Evolutionary conservation across 2,329 filamentous ascomycete genomes (phyloP).

Genomic region (Penicillium sp.): DNA sequence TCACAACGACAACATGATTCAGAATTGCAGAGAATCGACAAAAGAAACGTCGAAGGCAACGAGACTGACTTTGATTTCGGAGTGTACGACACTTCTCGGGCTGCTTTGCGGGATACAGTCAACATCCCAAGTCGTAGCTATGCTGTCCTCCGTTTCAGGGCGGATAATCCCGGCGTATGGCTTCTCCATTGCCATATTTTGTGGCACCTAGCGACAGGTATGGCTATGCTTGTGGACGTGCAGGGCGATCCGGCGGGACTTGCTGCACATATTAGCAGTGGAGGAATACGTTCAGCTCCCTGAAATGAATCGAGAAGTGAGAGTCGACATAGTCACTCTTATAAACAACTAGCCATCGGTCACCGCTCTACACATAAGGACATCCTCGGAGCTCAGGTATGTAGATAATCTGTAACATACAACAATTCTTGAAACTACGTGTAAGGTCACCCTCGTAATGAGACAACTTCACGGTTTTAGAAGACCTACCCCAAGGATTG

Average conservation of each 20-base stretch:
- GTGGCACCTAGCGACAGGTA: slow-evolving; percentile 51
- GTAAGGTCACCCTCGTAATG: no score
- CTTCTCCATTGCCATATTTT: slow-evolving; percentile 54
- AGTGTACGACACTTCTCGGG: slow-evolving; percentile 29
- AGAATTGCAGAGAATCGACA: slow-evolving; percentile 16
- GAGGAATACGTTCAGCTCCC: neutral
- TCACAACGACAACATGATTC: slow-evolving; percentile 19
- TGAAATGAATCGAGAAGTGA: neutral
- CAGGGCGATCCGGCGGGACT: slow-evolving; percentile 22
- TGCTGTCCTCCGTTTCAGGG: slow-evolving; percentile 55
- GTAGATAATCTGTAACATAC: no score
- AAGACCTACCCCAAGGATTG: no score
- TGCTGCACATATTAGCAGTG: slow-evolving; percentile 14
- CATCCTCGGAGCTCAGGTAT: no score
- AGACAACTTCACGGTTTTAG: no score
- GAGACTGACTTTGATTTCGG: slow-evolving; percentile 30
- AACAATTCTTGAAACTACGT: no score
- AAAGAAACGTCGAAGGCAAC: neutral
- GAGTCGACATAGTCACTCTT: no score
- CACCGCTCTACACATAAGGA: no score
- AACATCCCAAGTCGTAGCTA: slow-evolving; percentile 56
- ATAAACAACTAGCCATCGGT: no score
- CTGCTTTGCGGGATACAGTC: slow-evolving; percentile 55
- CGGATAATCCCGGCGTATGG: slow-evolving; percentile 55
- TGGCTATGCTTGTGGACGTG: slow-evolving; percentile 44